A percentile compares a stretch with the other conserved stretches of the same genome.
phyloP scores from a whole-genome alignment of 2,329 filamentous ascomycete genomes.

The Ophiostoma ips region DNA sequence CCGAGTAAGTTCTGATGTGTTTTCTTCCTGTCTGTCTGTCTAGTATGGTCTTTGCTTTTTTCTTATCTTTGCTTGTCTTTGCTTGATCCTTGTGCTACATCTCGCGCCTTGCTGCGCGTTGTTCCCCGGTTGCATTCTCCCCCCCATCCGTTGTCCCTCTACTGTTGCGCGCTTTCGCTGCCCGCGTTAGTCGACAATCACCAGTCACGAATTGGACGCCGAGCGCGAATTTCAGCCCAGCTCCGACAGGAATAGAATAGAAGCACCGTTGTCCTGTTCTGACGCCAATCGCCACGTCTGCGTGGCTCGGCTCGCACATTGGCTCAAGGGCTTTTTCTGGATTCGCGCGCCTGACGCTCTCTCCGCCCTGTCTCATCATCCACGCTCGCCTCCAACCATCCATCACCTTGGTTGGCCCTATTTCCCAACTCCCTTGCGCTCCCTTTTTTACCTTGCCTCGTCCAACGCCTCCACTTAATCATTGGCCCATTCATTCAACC shows the following conservation, averaged over 20 bases:
- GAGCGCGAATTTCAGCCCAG: neutral
- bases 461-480: conserved; percentile 11
- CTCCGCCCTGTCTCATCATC: conserved; percentile 10
- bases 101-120: neutral
- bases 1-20: conserved; percentile 20
- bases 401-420: conserved; percentile 2
- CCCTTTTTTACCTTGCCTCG: conserved; percentile 10
- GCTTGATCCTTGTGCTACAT: neutral
- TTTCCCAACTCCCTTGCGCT: conserved; percentile 11
- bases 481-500: conserved; percentile 8
- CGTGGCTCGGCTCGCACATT: neutral
- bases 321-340: conserved; percentile 5
- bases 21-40: neutral
- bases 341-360: conserved; percentile 5
- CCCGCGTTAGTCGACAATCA: conserved; percentile 1
- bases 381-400: conserved; percentile 1
- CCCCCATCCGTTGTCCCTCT: conserved; percentile 1
- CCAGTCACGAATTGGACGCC: neutral
- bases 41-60: neutral
- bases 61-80: neutral
- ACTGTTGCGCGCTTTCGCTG: neutral
- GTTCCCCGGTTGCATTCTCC: neutral
- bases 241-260: neutral
- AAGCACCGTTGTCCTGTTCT: conserved; percentile 2
- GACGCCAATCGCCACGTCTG: conserved; percentile 7